Evolutionary conservation across 1,284 basidiomycete genomes (phyloP), one percentile per base, ranked within the genome.

Genomic region (Pseudozyma sp.): DNA sequence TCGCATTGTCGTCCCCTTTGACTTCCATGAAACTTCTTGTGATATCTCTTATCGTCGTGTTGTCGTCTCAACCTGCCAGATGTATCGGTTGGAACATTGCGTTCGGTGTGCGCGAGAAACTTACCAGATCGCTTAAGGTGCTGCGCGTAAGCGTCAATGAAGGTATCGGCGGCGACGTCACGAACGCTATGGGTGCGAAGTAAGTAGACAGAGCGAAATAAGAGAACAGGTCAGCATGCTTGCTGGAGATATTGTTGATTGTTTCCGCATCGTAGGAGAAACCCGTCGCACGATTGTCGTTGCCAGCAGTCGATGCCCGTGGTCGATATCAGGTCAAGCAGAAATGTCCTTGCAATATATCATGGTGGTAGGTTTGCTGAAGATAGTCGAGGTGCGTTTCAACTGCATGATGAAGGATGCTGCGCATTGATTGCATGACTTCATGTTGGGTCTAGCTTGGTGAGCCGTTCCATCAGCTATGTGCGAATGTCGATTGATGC

Each of bases 111-210:
- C 1, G 9, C 14, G 8, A 14, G 31, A 53, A 49, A 81, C 85
- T 78, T 72, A 85, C 86, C 94, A 73, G 94, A 94, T 83, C 94
- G 92, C 89, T 96, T 96, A 85, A 96, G 89, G 88, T 96, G 95
- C 85, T 92, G 92, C 82, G 93, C 89, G 87, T 97, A 97, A 85
- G 94, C 94, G 76, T 89, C 83, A 87, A 96, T 95, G 89, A 95
- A 96, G 77, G 90, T 90, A 78, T 94, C 92, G 85, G 95, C 92
- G 87, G 84, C 80, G 76, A 86, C 84, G 81, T 87, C 86, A 70
- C 83, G 79, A 69, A 86, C 85, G 80, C 79, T 82, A 55, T 57
- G 10, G 34, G 48, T 58, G 50, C 59, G 45, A 47, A 76, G 61
- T 60, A 68, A 56, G 36, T 13, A 44, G 34, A 35, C 21, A 47